These are phyloP conservation scores for Jackrogersella minutella DNA, from an alignment of 495 filamentous ascomycete species.

Conservation along the genomic window DNA sequence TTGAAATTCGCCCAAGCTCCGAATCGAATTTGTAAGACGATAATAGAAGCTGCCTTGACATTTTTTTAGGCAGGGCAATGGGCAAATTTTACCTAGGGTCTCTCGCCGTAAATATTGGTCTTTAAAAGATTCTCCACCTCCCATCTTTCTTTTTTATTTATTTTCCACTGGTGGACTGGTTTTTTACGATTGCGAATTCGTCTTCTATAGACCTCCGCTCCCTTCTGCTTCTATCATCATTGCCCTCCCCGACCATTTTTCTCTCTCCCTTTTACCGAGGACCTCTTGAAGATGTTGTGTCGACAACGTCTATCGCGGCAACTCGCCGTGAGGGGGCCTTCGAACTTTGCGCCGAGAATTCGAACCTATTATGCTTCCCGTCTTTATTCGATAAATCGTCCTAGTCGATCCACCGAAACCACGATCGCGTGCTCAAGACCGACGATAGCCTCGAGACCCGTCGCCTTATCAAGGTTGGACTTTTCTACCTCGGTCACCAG, in stretches of 20 bases:
- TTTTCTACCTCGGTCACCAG: conserved; percentile 52
- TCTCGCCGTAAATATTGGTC: conserved; percentile 13
- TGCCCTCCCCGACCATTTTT: conserved; percentile 28
- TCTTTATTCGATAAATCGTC: conserved; percentile 37
- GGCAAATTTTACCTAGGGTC: conserved; percentile 8
- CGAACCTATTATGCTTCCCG: conserved; percentile 20
- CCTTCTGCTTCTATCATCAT: conserved; percentile 26
- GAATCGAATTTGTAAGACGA: conserved; percentile 34
- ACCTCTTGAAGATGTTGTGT: conserved; percentile 55
- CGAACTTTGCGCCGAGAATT: conserved; percentile 32
- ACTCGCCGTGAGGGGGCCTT: conserved; percentile 48
- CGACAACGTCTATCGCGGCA: conserved; percentile 61
- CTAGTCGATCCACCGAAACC: conserved; percentile 18
- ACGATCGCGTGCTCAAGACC: conserved; percentile 26
- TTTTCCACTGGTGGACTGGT: not conserved
- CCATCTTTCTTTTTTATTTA: no score
- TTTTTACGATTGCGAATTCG: not conserved
- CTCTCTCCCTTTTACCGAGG: conserved; percentile 16
- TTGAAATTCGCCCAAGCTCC: conserved; percentile 25
- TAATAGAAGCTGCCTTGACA: conserved; percentile 10
- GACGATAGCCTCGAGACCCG: conserved; percentile 27
- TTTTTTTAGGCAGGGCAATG: conserved; percentile 21
- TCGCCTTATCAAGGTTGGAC: conserved; percentile 32
- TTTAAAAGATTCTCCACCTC: conserved; percentile 7
- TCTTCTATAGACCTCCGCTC: conserved; percentile 2